Conservation (phyloP, 805 yeast genomes). For the Phaffomyces opuntiae region DNA sequence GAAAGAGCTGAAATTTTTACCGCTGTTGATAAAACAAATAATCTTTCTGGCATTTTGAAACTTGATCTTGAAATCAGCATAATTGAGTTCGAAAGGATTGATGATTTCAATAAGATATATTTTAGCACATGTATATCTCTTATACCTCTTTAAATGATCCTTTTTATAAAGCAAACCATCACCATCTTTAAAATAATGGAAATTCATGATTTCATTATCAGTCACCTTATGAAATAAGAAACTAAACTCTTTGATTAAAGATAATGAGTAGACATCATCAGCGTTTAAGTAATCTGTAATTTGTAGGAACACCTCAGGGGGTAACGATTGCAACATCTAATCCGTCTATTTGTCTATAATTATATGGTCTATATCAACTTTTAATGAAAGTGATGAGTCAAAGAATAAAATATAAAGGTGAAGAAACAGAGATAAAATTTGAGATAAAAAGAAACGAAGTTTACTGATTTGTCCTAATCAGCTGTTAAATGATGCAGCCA, state of each 20-base stretch:
- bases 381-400: too few species aligned
- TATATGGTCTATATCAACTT: too few species aligned
- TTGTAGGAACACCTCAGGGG: neutral
- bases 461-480: too few species aligned
- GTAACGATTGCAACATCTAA: neutral
- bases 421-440: too few species aligned
- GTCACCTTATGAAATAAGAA: constrained; percentile 2
- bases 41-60: constrained; percentile 2
- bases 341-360: too few species aligned
- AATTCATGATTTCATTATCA: neutral
- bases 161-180: neutral
- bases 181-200: neutral
- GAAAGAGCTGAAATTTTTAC: neutral
- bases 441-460: neutral
- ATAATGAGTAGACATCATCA: neutral
- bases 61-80: neutral
- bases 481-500: too few species aligned
- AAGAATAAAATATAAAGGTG: too few species aligned
- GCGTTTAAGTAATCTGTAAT: constrained; percentile 1
- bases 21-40: neutral
- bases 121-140: neutral
- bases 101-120: constrained; percentile 5
- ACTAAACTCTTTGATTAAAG: neutral
- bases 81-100: neutral
- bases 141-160: neutral